Conservation (phyloP, 192 early-diverging fungal species). For the Backusella sp. region DNA sequence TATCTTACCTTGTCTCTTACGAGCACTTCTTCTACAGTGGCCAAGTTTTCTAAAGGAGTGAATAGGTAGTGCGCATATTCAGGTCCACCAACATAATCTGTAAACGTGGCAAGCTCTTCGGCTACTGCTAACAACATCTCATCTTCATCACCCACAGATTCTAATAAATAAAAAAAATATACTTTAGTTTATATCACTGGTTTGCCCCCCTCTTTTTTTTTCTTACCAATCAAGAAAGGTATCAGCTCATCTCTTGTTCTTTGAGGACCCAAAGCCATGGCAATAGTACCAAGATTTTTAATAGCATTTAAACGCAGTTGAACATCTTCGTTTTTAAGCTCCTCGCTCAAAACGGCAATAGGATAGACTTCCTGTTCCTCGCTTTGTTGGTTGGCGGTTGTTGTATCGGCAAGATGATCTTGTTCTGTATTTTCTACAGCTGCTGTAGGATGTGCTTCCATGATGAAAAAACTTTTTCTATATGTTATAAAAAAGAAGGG, state of each 20-base stretch:
- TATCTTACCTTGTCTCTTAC: constrained; percentile 83
- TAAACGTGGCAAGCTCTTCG: constrained; percentile 91
- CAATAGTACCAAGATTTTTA: constrained; percentile 80
- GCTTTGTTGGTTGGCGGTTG: background rate
- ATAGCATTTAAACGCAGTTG: constrained; percentile 83
- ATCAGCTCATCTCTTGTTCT: constrained; percentile 94
- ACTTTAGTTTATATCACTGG: background rate
- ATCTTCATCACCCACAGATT: constrained; percentile 99
- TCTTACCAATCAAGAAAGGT: constrained; percentile 93
- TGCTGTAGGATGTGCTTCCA: background rate
- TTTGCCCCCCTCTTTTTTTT: background rate
- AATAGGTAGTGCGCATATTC: constrained; percentile 83
- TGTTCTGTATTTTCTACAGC: background rate
- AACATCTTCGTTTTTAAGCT: constrained; percentile 92
- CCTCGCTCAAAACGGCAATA: constrained; percentile 89
- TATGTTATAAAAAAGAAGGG: background rate
- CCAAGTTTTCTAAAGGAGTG: constrained; percentile 90
- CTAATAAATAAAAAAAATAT: constrained; percentile 41
- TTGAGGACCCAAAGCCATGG: constrained; percentile 92
- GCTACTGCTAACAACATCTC: constrained; percentile 93
- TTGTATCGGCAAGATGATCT: background rate
- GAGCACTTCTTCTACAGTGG: constrained; percentile 95
- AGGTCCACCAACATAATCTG: constrained; percentile 92
- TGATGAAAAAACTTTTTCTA: background rate
- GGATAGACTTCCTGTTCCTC: constrained; percentile 65